These are phyloP conservation scores for Coriolopsis trogii DNA, from an alignment of 1,284 basidiomycete species.

Conservation along the genomic window DNA sequence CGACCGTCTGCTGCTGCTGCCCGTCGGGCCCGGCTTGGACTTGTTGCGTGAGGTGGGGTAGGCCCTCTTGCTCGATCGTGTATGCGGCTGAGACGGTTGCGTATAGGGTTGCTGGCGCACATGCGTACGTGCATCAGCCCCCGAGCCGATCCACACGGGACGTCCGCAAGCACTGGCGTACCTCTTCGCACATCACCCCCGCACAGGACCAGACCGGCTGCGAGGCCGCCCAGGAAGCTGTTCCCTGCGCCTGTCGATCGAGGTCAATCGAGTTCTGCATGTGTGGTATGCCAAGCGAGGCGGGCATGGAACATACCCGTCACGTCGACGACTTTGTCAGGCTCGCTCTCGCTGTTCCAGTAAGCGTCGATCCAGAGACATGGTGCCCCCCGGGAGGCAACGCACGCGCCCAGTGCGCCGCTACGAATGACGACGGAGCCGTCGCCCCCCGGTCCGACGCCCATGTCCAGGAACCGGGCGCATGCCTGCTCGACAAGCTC, in stretches of 20 bases:
- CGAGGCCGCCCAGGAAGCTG: slow-evolving; percentile 83
- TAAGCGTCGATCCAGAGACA: slow-evolving; percentile 78
- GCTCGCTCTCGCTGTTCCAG: slow-evolving; percentile 53
- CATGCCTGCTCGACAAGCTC: slow-evolving; percentile 65
- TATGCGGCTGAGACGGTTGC: slow-evolving; percentile 83
- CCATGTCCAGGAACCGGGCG: slow-evolving; percentile 55
- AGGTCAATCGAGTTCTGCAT: not conserved
- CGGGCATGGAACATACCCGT: slow-evolving; percentile 55
- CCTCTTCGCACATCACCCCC: slow-evolving; percentile 67
- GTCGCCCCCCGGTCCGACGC: slow-evolving; percentile 49
- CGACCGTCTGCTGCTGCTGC: slow-evolving; percentile 37
- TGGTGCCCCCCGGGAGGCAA: slow-evolving; percentile 36
- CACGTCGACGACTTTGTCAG: slow-evolving; percentile 72
- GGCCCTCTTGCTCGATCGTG: slow-evolving; percentile 79
- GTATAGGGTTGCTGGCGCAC: slow-evolving; percentile 62
- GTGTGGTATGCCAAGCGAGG: not conserved
- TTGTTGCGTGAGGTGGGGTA: slow-evolving; percentile 55
- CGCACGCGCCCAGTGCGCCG: slow-evolving; percentile 77
- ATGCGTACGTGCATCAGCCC: slow-evolving; percentile 12
- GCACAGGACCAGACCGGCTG: slow-evolving; percentile 67
- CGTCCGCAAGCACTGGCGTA: too few relatives aligned
- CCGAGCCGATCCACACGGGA: not conserved
- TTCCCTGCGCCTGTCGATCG: slow-evolving; percentile 80
- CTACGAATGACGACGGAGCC: slow-evolving; percentile 77
- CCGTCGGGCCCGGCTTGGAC: too few relatives aligned